Evolutionary conservation across 495 filamentous ascomycete species (phyloP).

Genomic region (Annulohypoxylon moriforme): DNA sequence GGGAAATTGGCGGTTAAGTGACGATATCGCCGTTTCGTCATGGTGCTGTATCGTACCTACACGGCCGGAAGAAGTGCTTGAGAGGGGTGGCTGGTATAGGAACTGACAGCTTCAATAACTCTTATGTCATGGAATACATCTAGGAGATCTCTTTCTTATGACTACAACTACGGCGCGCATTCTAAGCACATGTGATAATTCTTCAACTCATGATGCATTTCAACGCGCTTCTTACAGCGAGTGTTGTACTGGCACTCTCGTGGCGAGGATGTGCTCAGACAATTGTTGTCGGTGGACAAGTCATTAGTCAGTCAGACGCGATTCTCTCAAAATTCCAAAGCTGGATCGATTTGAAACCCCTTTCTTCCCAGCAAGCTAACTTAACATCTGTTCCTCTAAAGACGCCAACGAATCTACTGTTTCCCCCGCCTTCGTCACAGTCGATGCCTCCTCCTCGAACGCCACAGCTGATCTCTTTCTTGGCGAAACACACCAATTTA

Average conservation of each 20-base stretch:
- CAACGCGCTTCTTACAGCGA: constrained; percentile 24
- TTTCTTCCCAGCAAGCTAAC: constrained; percentile 33
- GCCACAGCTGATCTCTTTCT: constrained; percentile 50
- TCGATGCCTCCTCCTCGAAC: constrained; percentile 46
- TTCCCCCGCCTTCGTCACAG: constrained; percentile 38
- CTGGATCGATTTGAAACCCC: not conserved
- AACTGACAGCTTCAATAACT: constrained; percentile 6
- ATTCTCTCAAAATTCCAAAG: constrained; percentile 14
- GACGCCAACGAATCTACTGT: constrained; percentile 43
- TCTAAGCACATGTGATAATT: not conserved
- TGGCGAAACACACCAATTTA: constrained; percentile 59
- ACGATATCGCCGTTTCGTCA: constrained; percentile 26
- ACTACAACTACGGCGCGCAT: not conserved
- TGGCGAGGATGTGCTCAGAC: constrained; percentile 38
- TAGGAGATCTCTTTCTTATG: not conserved
- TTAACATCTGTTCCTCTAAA: constrained; percentile 23
- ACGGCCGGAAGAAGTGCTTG: constrained; percentile 31
- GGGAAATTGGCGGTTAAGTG: constrained; percentile 33
- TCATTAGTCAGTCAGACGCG: constrained; percentile 43
- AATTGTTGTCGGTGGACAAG: constrained; percentile 42
- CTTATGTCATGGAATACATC: constrained; percentile 13
- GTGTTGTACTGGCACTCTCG: constrained; percentile 26
- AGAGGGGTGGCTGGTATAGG: constrained; percentile 9
- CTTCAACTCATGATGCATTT: constrained; percentile 32
- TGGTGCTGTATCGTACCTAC: constrained; percentile 27